These are phyloP conservation scores for Ogataea zsoltii DNA, from an alignment of 805 yeast species.

Conservation along the genomic window DNA sequence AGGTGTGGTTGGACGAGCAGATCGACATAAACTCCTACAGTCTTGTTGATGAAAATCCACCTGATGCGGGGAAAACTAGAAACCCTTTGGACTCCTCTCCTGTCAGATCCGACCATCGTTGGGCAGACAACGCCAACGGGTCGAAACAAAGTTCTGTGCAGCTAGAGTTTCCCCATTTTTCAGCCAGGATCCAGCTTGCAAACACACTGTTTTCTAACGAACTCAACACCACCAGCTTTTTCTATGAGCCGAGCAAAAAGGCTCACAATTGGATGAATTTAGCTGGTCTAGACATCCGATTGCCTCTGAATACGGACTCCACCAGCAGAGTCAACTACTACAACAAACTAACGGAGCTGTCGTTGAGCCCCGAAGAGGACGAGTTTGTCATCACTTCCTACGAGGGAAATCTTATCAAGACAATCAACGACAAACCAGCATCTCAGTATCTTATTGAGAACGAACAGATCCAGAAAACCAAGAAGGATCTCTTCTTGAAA, in stretches of 20 bases:
- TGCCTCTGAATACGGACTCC: background rate
- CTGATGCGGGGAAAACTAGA: background rate
- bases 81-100: conserved; percentile 10
- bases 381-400: conserved; percentile 47
- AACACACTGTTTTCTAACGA: conserved; percentile 31
- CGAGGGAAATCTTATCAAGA: conserved; percentile 60
- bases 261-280: conserved; percentile 17
- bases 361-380: conserved; percentile 15
- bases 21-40: conserved; percentile 15
- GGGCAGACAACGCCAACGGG: conserved; percentile 7
- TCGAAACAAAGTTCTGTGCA: conserved; percentile 2
- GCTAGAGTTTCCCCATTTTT: conserved; percentile 1
- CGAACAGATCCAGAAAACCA: conserved; percentile 32
- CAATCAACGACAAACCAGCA: conserved; percentile 56
- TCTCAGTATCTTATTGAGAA: conserved; percentile 54
- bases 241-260: conserved; percentile 13
- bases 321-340: conserved; percentile 3
- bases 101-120: conserved; percentile 13
- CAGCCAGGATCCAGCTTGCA: conserved; percentile 19
- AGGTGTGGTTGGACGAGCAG: conserved; percentile 28
- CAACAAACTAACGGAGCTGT: conserved; percentile 17
- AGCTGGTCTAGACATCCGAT: conserved; percentile 4
- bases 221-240: conserved; percentile 27
- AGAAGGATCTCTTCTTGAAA: conserved; percentile 26
- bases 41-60: conserved; percentile 10